Evolutionary conservation across 2,329 filamentous ascomycete genomes (phyloP).

Genomic region (Penicillium sp.): DNA sequence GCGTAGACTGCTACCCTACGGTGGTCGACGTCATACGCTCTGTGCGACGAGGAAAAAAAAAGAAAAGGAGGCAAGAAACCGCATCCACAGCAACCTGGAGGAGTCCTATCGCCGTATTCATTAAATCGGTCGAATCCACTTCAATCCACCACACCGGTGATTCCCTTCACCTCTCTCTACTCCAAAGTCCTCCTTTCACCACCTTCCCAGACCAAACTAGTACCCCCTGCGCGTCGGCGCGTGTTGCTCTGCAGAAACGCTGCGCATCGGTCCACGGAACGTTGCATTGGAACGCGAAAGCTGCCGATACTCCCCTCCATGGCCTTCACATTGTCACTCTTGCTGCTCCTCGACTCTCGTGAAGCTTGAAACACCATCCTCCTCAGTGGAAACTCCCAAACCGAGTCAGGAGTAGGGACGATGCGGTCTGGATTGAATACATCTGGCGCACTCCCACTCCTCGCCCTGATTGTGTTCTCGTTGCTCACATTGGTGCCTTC

Average conservation of each 20-base stretch:
- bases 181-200: not conserved
- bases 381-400: conserved; percentile 4
- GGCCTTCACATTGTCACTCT: conserved; percentile 6
- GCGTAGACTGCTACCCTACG: not conserved
- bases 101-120: not conserved
- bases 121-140: not conserved
- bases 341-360: conserved; percentile 5
- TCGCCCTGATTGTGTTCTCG: conserved; percentile 35
- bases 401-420: conserved; percentile 61
- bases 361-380: not conserved
- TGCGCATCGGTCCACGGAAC: not conserved
- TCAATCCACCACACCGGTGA: not conserved
- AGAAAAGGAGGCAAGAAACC: not conserved
- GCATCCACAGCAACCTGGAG: conserved; percentile 1
- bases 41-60: not conserved
- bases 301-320: conserved; percentile 4
- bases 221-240: conserved; percentile 2
- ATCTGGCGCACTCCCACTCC: conserved; percentile 36
- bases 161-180: not conserved
- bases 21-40: conserved; percentile 1
- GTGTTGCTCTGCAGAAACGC: conserved; percentile 1
- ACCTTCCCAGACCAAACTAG: not conserved
- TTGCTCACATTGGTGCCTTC: conserved; percentile 36
- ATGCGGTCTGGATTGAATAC: conserved; percentile 38
- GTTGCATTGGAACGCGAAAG: conserved; percentile 6